Conservation (phyloP, 140 eudicot genomes). For the Flaveria floridana region DNA sequence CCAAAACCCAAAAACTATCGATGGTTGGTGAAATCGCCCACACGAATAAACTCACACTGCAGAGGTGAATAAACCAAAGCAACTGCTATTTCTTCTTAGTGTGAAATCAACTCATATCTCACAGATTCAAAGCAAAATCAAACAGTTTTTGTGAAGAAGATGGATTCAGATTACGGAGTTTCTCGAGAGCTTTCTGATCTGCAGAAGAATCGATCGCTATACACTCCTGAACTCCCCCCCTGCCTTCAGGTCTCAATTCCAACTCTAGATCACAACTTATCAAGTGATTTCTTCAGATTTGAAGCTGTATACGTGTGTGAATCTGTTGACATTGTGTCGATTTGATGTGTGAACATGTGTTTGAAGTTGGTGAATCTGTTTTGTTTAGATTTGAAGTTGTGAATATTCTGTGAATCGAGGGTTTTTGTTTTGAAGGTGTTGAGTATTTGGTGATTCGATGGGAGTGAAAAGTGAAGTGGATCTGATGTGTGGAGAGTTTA, state of each 20-base stretch:
- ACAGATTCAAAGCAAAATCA: background rate
- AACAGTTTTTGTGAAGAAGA: constrained; percentile 18
- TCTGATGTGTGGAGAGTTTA: constrained; percentile 24
- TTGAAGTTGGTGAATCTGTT: constrained; percentile 6
- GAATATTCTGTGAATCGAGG: too few species aligned
- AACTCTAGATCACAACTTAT: background rate
- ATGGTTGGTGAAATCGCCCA: constrained; percentile 35
- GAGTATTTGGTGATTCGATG: constrained; percentile 36
- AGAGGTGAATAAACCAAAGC: constrained; percentile 33
- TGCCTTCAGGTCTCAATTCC: constrained; percentile 69
- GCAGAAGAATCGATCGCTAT: constrained; percentile 72
- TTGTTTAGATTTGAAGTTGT: background rate
- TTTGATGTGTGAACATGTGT: background rate
- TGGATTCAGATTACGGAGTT: constrained; percentile 92
- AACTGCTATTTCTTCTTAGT: background rate
- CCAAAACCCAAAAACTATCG: constrained; percentile 7
- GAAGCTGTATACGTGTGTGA: background rate
- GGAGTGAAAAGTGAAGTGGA: constrained; percentile 21
- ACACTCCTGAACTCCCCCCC: constrained; percentile 84
- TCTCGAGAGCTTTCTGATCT: constrained; percentile 84
- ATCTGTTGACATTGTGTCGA: constrained; percentile 20
- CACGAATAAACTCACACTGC: constrained; percentile 7
- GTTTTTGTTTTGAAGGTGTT: constrained; percentile 6
- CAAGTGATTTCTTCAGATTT: constrained; percentile 1
- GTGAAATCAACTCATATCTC: background rate